phyloP scores from a whole-genome alignment of 371 early-diverging fungal genomes.

The Rhizopus delemar region DNA sequence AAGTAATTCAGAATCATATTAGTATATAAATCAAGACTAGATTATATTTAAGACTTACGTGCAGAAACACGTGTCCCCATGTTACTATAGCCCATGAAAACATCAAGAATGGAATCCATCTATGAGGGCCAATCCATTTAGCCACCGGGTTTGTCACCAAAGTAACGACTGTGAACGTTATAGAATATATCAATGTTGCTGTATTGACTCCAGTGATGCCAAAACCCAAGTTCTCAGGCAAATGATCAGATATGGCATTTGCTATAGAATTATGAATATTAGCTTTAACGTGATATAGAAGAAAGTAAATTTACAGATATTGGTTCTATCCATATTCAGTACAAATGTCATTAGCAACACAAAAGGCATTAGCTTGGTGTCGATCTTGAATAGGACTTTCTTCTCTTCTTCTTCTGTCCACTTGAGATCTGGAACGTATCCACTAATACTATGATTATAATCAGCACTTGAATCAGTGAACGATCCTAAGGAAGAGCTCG shows the following conservation, averaged over 20 bases:
- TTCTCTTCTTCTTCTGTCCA: conserved; percentile 47
- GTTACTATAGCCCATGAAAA: conserved; percentile 60
- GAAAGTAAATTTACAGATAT: conserved; percentile 38
- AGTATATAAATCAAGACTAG: background rate
- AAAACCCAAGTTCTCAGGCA: conserved; percentile 43
- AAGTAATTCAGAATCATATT: background rate
- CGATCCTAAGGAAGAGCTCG: background rate
- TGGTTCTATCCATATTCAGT: conserved; percentile 50
- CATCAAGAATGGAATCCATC: conserved; percentile 64
- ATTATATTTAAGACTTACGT: conserved; percentile 17
- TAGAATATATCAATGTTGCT: conserved; percentile 34
- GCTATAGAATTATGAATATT: conserved; percentile 18
- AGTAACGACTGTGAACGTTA: conserved; percentile 40
- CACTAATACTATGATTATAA: background rate
- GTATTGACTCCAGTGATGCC: conserved; percentile 39
- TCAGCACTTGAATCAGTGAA: background rate
- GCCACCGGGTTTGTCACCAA: conserved; percentile 53
- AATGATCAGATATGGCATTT: conserved; percentile 49
- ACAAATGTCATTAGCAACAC: conserved; percentile 43
- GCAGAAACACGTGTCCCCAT: conserved; percentile 39
- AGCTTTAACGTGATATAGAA: background rate
- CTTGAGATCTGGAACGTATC: conserved; percentile 26
- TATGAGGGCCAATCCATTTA: conserved; percentile 54
- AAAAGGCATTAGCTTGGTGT: conserved; percentile 36
- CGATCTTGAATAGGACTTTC: conserved; percentile 28